phyloP scores from a whole-genome alignment of 306 rosid species.

The Castanea sativa region DNA sequence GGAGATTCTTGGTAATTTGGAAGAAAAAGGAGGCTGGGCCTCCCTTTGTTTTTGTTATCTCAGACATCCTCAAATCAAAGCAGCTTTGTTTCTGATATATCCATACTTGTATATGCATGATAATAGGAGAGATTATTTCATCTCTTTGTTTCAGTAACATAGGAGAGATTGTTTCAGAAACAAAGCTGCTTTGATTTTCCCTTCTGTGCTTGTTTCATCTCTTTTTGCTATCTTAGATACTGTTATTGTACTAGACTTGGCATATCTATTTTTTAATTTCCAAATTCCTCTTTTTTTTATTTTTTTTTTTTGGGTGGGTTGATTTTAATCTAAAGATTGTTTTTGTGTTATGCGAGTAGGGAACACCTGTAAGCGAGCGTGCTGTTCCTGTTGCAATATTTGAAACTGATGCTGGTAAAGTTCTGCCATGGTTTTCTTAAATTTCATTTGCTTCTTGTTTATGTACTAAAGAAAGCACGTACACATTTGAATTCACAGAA shows the following conservation, averaged over 20 bases:
- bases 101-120: background rate
- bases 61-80: background rate
- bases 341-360: slow-evolving; percentile 47
- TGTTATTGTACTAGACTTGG: too few species aligned
- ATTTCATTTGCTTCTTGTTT: slow-evolving; percentile 16
- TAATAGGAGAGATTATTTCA: background rate
- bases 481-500: slow-evolving; percentile 49
- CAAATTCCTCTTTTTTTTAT: background rate
- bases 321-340: background rate
- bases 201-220: background rate
- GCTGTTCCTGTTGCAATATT: slow-evolving; percentile 99
- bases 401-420: slow-evolving; percentile 86
- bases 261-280: background rate
- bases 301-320: slow-evolving; percentile 7
- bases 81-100: background rate
- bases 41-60: background rate
- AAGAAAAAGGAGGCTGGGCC: background rate
- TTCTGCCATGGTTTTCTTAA: slow-evolving; percentile 13
- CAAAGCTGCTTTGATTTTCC: too few species aligned
- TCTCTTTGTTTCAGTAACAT: too few species aligned
- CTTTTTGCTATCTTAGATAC: background rate
- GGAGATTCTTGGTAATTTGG: background rate
- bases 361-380: slow-evolving; percentile 98
- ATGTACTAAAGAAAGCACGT: slow-evolving; percentile 19
- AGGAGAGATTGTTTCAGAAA: too few species aligned